Evolutionary conservation across 1,284 basidiomycete genomes (phyloP).

Genomic region (Singerocomus inundabilis): DNA sequence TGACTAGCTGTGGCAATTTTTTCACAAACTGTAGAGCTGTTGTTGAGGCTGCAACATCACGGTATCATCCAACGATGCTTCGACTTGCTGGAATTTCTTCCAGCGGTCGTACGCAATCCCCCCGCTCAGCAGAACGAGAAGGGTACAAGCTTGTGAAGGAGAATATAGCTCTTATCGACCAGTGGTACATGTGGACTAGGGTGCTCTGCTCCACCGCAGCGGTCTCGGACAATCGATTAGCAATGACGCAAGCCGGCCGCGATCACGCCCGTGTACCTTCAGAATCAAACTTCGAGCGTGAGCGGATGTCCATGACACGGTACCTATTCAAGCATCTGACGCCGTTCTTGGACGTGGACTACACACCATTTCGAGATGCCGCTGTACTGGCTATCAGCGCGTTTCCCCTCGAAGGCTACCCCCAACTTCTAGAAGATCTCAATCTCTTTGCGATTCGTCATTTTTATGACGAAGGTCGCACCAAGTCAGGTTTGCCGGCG

Average conservation of each 20-base stretch:
- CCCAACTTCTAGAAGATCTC: slow-evolving; percentile 82
- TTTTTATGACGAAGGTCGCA: slow-evolving; percentile 73
- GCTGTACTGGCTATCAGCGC: slow-evolving; percentile 88
- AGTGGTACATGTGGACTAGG: slow-evolving; percentile 89
- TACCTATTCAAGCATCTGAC: slow-evolving; percentile 85
- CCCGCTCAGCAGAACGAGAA: slow-evolving; percentile 49
- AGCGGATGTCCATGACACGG: slow-evolving; percentile 74
- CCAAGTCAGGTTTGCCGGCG: slow-evolving; percentile 62
- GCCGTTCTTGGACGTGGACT: slow-evolving; percentile 85
- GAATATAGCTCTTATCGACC: slow-evolving; percentile 66
- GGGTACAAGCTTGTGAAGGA: slow-evolving; percentile 57
- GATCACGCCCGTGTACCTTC: slow-evolving; percentile 75
- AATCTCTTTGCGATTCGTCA: slow-evolving; percentile 78
- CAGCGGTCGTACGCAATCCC: slow-evolving; percentile 37
- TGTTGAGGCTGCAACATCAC: slow-evolving; percentile 60
- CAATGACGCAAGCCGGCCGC: slow-evolving; percentile 53
- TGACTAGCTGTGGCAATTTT: slow-evolving; percentile 46
- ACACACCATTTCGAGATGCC: slow-evolving; percentile 79
- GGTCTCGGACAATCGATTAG: slow-evolving; percentile 60
- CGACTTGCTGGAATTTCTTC: slow-evolving; percentile 65
- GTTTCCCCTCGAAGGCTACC: slow-evolving; percentile 76
- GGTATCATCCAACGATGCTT: slow-evolving; percentile 67
- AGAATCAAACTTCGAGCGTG: slow-evolving; percentile 69
- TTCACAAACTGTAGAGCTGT: slow-evolving; percentile 57
- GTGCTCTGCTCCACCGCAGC: slow-evolving; percentile 79